phyloP scores from a whole-genome alignment of 2,329 filamentous ascomycete species.

The Xylaria sp. region DNA sequence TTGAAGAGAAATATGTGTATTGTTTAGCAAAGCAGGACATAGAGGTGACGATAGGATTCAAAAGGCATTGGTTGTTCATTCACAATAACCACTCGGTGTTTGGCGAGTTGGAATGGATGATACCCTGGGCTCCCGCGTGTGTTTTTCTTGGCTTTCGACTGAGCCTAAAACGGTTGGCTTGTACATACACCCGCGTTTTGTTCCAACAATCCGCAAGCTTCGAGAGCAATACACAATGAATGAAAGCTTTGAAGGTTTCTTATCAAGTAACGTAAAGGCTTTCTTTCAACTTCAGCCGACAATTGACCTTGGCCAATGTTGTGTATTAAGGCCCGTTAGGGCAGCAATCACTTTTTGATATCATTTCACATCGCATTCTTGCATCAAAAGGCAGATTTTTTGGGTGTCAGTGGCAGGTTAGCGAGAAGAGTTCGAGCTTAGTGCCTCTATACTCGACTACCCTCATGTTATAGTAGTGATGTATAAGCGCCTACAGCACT shows the following conservation, averaged over 20 bases:
- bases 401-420: no score
- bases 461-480: no score
- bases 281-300: neutral
- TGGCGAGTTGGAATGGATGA: conserved; percentile 15
- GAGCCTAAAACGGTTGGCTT: neutral
- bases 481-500: no score
- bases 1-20: neutral
- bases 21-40: neutral
- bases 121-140: conserved; percentile 15
- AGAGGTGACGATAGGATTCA: neutral
- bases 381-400: no score
- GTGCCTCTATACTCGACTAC: no score
- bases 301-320: neutral
- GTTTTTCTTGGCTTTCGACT: neutral
- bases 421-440: no score
- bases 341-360: no score
- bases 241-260: neutral
- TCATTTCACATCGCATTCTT: no score
- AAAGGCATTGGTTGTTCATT: neutral
- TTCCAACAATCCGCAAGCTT: neutral
- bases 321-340: neutral
- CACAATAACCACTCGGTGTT: neutral
- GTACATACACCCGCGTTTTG: neutral
- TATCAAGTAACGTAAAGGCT: neutral
- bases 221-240: no score